Base-by-base conservation (phyloP, 2,329 filamentous ascomycete genomes). In the Trichoderma lentiforme region DNA sequence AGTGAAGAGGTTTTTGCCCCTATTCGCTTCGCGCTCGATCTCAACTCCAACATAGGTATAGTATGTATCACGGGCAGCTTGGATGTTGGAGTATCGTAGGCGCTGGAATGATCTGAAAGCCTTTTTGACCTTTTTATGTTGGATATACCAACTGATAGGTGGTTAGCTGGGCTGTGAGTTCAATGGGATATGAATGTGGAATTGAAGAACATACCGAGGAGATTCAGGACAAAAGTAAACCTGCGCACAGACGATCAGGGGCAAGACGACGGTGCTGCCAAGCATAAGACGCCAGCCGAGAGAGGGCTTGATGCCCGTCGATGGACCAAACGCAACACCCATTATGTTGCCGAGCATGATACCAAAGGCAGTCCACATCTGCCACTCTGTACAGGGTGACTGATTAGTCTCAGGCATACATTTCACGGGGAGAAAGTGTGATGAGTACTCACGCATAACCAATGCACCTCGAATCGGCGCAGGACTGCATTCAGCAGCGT, bases 401-500 rank as follows among this genome's bases (percentile, higher is more conserved):
- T 47, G 21, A 32, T 30, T 36, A 67, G 18, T 1, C 18, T 11
- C n/a, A n/a, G n/a, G n/a, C n/a, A n/a, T n/a, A n/a, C n/a, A n/a
- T n/a, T n/a, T n/a, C n/a, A n/a, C n/a, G n/a, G n/a, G n/a, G n/a
- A n/a, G n/a, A n/a, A n/a, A 6, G 30, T 7, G 12, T 9, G 4
- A 56, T n/a, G 6, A 26, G 43, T 8, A 58, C 70, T 69, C 30
- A 72, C 70, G 70, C 92, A 95, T 95, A 74, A 94, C 92, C 11
- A 95, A 84, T 12, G 90, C 92, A 74, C 92, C 91, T 74, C 91
- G 87, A 67, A 93, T 90, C 6, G 83, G 78, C 2, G 91, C 88
- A 0, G 91, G 91, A 0, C 89, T 86, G 61, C 88, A 91, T 78
- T 94, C 92, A 1, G 92, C 91, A 0, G 91, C 89, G 76, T 93